phyloP scores from a whole-genome alignment of 257 asterid genomes.

The Solanum paucissectum region DNA sequence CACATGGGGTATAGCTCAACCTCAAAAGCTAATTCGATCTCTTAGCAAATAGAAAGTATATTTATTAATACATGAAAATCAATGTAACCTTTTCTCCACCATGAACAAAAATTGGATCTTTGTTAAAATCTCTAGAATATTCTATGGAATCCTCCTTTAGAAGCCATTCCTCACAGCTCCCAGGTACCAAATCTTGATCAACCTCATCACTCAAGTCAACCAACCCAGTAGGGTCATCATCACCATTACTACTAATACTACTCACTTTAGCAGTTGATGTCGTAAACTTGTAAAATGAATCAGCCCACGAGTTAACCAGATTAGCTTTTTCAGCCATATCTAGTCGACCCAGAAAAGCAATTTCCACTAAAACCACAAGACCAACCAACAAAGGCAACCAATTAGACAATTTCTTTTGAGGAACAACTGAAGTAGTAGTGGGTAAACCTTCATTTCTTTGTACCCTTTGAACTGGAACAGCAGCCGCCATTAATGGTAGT shows the following conservation, averaged over 20 bases:
- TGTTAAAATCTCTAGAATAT: conserved; percentile 67
- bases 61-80: not conserved
- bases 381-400: conserved; percentile 52
- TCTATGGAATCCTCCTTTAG: conserved; percentile 57
- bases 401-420: conserved; percentile 55
- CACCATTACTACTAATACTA: not conserved
- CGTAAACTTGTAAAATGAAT: conserved; percentile 70
- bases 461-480: conserved; percentile 17
- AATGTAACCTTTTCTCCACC: conserved; percentile 51
- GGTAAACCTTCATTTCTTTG: conserved; percentile 11
- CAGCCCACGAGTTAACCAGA: conserved; percentile 85
- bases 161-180: conserved; percentile 72
- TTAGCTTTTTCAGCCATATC: conserved; percentile 76
- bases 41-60: not conserved
- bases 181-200: conserved; percentile 7
- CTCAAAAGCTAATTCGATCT: not conserved
- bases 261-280: not conserved
- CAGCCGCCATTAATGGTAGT: conserved; percentile 7
- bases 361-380: conserved; percentile 74
- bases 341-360: conserved; percentile 65
- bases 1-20: not conserved
- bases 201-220: not conserved
- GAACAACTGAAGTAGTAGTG: not conserved
- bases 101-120: conserved; percentile 44
- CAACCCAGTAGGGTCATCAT: not conserved